Conservation (phyloP, 768 basidiomycete species). For the Phlebiopsis flavidoalba region DNA sequence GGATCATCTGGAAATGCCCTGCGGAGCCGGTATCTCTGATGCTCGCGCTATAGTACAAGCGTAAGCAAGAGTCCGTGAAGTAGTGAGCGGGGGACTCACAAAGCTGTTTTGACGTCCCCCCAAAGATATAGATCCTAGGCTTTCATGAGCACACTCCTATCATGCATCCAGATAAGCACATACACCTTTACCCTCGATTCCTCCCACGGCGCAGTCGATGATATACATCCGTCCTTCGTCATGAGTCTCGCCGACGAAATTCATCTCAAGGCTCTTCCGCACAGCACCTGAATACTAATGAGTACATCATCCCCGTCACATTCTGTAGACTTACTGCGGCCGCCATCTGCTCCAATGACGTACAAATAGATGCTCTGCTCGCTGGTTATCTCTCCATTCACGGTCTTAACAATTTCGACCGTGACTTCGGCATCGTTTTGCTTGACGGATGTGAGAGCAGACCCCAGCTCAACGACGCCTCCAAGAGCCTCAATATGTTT, state of each 20-base stretch:
- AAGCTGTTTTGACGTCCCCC: conserved; percentile 8
- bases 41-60: background rate
- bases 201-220: background rate
- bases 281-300: background rate
- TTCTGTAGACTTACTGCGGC: background rate
- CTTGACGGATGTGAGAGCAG: background rate
- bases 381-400: background rate
- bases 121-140: conserved; percentile 22
- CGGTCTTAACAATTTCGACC: background rate
- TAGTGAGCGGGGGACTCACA: conserved; percentile 7
- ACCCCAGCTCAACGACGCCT: background rate
- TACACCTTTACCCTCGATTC: background rate
- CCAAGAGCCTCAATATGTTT: background rate
- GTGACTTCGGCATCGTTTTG: conserved; percentile 1
- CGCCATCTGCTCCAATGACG: conserved; percentile 6
- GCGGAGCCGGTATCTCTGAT: background rate
- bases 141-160: background rate
- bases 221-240: background rate
- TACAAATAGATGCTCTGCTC: background rate
- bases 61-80: background rate
- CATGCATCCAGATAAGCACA: background rate
- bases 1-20: background rate
- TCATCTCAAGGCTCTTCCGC: conserved; percentile 3
- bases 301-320: background rate
- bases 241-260: conserved; percentile 7